Evolutionary conservation across 306 rosid species (phyloP).

Genomic region (Cucurbita argyrosperma): DNA sequence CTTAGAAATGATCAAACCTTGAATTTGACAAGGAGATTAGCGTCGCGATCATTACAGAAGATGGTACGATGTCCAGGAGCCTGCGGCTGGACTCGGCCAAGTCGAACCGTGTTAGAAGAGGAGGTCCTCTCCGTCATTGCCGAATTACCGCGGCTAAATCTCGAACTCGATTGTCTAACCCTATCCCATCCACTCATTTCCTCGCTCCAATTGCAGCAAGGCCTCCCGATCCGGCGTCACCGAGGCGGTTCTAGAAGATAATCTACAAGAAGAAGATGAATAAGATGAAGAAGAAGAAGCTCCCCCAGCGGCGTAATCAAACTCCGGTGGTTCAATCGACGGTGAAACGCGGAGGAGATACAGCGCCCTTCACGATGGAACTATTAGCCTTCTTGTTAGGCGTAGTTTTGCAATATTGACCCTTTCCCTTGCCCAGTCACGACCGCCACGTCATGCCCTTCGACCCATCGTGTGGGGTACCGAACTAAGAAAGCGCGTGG

Average conservation of each 20-base stretch:
- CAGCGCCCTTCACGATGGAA: background rate
- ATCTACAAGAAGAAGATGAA: background rate
- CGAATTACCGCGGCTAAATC: conserved; percentile 26
- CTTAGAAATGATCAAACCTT: conserved; percentile 27
- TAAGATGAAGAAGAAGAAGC: background rate
- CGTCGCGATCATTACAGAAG: conserved; percentile 79
- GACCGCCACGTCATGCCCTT: conserved; percentile 2
- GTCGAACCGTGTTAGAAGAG: conserved; percentile 49
- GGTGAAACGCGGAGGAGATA: conserved; percentile 17
- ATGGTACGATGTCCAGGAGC: conserved; percentile 83
- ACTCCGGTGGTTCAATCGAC: background rate
- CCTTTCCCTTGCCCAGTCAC: background rate
- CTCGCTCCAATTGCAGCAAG: background rate
- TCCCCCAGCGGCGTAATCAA: background rate
- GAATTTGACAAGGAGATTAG: conserved; percentile 49
- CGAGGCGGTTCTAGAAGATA: background rate
- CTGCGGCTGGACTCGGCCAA: conserved; percentile 90
- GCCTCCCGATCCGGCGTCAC: conserved; percentile 7
- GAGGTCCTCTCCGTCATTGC: conserved; percentile 19
- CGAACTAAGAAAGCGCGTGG: background rate
- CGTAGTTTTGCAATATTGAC: background rate
- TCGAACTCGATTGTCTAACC: conserved; percentile 30
- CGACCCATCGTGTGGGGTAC: background rate
- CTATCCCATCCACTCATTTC: conserved; percentile 71
- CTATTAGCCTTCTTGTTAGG: background rate